Evolutionary conservation across 371 early-diverging fungal genomes (phyloP), one percentile per base, ranked within the genome.

Genomic region (Mucor mucedo): DNA sequence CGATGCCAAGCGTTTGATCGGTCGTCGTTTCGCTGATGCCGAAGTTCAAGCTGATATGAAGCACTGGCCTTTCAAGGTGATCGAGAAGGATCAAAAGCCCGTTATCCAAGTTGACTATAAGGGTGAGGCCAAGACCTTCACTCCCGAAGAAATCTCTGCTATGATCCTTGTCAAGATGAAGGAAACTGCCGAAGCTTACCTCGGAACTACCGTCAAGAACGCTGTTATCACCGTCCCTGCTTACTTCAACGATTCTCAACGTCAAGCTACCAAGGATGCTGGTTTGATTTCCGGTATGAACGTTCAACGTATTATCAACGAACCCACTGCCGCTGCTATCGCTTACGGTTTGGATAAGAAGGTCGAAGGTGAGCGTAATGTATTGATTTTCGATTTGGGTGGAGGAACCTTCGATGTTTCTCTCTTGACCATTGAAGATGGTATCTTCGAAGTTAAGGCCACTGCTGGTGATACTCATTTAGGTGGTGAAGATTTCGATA

Each of bases 361-460:
- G 41, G 83, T 84, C 59, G 84, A 69, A 29, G 84, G 84, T 63
- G 92, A 94, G 78, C 88, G 89, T 68, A 80, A 90, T 56, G 87
- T 98, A 45, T 95, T 95, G 42, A 96, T 98, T 49, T 98, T 91
- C 84, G 98, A 98, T 87, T 86, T 98, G 70, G 98, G 98, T 65
- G 98, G 98, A 75, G 98, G 98, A 70, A 98, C 98, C 27, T 98
- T 98, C 78, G 98, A 98, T 91, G 90, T 98, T 68, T 93, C 95
- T 52, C 92, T 98, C 70, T 84, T 98, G 55, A 94, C 95, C 68
- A 88, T 96, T 68, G 91, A 92, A 68, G 91, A 93, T 71, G 97
- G 96, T 68, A 92, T 97, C 61, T 97, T 96, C 72, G 95, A 95
- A 75, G 93, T 93, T 73, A 93, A 93, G 84, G 91, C 93, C 66